Evolutionary conservation across 371 early-diverging fungal species (phyloP), one percentile per base, ranked within the genome.

Genomic region (Syncephalastrum contaminatum): DNA sequence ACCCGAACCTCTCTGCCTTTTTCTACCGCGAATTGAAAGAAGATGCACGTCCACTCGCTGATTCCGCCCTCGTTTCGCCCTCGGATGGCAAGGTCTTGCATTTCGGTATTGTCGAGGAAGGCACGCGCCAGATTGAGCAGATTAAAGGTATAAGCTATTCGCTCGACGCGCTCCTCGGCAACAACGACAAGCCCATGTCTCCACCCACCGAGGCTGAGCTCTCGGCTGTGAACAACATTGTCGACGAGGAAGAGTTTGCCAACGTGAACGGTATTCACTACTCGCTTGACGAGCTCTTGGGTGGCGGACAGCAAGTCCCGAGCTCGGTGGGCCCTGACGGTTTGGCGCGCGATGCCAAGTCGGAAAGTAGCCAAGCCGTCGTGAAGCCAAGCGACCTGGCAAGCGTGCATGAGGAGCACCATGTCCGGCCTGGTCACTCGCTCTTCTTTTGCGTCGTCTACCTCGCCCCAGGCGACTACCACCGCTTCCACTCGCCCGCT

Each of bases 391-490:
- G 8, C 18, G 44, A 13, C 42, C 43, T 39, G 68, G 73, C 44
- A 69, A 67, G 56, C 62, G 51, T 20, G 59, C 45, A 66, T 14
- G 72, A 67, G 1, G 71, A 73, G 4, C 66, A 75, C 44, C 66
- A 66, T 25, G 63, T 87, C 43, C 80, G 82, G 20, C 80, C 83
- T 40, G 90, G 90, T 49, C 84, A 94, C 60, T 70, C 73, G 12
- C 77, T 97, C 46, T 95, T 82, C 64, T 96, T 88, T 62, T 86
- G 87, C 61, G 96, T 97, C 8, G 86, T 98, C 15, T 98, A 98
- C 65, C 73, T 98, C 47, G 95, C 96, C 0, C 99, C 99, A 2
- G 99, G 98, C 1, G 97, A 98, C 65, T 98, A 98, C 73, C 99
- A 98, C 72, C 86, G 96, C 15, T 98, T 96, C 87, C 99, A 98